Conservation (phyloP, 1,284 basidiomycete species). For the Cryptococcus amylolentus region DNA sequence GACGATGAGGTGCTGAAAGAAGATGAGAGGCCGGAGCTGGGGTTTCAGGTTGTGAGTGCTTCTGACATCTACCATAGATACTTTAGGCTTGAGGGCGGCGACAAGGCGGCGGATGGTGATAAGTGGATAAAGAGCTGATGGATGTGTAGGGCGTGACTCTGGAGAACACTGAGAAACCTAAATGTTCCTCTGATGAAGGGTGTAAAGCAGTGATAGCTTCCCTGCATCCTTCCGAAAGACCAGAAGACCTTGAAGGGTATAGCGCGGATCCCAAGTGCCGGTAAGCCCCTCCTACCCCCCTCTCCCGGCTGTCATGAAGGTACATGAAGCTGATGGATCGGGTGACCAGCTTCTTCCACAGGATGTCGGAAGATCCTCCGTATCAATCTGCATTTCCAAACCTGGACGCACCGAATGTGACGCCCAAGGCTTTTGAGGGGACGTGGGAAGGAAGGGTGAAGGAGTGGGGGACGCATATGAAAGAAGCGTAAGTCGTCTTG, state of each 20-base stretch:
- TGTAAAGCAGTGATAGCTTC: constrained; percentile 44
- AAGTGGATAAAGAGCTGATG: too few species aligned
- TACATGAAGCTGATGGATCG: neutral
- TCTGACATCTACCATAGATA: neutral
- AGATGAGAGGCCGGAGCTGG: constrained; percentile 74
- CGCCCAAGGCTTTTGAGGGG: constrained; percentile 60
- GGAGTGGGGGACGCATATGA: constrained; percentile 81
- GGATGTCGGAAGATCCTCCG: constrained; percentile 71
- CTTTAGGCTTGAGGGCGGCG: neutral
- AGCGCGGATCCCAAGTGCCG: constrained; percentile 85
- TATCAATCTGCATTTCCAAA: constrained; percentile 71
- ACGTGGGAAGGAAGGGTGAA: constrained; percentile 66
- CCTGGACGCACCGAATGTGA: constrained; percentile 73
- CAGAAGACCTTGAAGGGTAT: constrained; percentile 65
- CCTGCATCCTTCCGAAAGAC: constrained; percentile 70
- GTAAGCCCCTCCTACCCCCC: constrained; percentile 15
- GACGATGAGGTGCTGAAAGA: constrained; percentile 59
- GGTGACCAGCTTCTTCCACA: constrained; percentile 69
- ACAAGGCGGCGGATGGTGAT: neutral
- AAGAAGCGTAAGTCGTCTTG: constrained; percentile 62
- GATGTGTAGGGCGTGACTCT: constrained; percentile 70
- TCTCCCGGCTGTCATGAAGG: neutral
- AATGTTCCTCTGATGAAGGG: constrained; percentile 59
- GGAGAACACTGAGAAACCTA: constrained; percentile 89
- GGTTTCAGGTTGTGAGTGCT: constrained; percentile 50